These are phyloP conservation scores for Trametes hirsuta DNA, from an alignment of 1,284 basidiomycete genomes.

Conservation along the genomic window DNA sequence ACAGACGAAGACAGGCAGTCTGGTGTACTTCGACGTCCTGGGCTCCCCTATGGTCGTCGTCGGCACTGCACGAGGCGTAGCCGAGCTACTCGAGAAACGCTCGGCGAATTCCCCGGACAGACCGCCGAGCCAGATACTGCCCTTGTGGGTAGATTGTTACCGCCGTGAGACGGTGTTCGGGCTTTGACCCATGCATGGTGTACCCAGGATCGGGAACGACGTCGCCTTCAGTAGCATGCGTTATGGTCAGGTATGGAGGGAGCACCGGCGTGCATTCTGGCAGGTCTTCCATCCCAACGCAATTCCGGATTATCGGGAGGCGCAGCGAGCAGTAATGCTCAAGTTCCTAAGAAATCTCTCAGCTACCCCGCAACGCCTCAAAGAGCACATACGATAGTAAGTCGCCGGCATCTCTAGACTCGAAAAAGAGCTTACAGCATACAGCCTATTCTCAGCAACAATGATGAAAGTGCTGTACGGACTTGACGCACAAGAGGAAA, in stretches of 20 bases:
- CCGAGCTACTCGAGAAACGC: constrained; percentile 22
- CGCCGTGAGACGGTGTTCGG: no score
- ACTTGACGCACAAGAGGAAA: no score
- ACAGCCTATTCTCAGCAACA: no score
- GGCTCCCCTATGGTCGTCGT: constrained; percentile 10
- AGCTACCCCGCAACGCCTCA: background rate
- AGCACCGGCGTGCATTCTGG: constrained; percentile 13
- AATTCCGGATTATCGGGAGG: background rate
- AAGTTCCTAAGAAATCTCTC: background rate
- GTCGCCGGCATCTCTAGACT: background rate
- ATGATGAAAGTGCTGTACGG: no score
- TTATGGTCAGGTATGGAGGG: constrained; percentile 13
- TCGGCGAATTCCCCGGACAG: constrained; percentile 14
- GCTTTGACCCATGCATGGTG: background rate
- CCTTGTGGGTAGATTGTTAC: background rate
- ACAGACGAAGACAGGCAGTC: background rate
- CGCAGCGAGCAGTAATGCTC: background rate
- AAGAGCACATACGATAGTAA: background rate
- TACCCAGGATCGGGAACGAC: constrained; percentile 5
- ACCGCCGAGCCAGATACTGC: background rate
- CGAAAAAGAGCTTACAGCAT: no score
- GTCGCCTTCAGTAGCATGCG: background rate
- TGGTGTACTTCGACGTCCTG: background rate
- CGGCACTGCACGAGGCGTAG: constrained; percentile 6
- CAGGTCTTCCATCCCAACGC: constrained; percentile 9